These are phyloP conservation scores for Lanmaoa pseudosensibilis DNA, from an alignment of 768 basidiomycete genomes.

Conservation along the genomic window DNA sequence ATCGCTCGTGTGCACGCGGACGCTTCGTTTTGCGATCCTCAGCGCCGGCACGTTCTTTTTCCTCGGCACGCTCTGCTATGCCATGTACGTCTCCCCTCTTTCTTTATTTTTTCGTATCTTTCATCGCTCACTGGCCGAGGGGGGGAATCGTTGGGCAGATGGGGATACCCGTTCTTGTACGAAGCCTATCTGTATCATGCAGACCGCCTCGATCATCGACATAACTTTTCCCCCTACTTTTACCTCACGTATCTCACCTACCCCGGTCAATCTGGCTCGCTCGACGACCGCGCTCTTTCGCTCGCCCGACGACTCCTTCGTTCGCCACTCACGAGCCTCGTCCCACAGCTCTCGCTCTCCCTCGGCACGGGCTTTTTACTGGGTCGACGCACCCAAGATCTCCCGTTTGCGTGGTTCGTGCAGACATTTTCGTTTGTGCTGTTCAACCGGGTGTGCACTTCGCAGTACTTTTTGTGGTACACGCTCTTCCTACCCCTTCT, in stretches of 20 bases:
- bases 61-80: conserved; percentile 67
- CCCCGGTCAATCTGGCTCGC: conserved; percentile 39
- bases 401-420: conserved; percentile 86
- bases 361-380: conserved; percentile 74
- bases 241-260: conserved; percentile 91
- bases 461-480: conserved; percentile 98
- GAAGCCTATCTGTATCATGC: conserved; percentile 95
- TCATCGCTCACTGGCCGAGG: not conserved
- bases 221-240: conserved; percentile 98
- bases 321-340: conserved; percentile 79
- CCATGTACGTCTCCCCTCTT: conserved; percentile 57
- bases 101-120: not conserved
- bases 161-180: conserved; percentile 90
- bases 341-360: conserved; percentile 77
- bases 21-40: conserved; percentile 64
- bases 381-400: conserved; percentile 53
- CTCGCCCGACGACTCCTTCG: conserved; percentile 48
- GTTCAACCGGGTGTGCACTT: conserved; percentile 99
- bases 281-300: conserved; percentile 20
- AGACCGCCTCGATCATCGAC: conserved; percentile 89
- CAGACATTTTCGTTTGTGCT: conserved; percentile 91
- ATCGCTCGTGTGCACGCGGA: conserved; percentile 48
- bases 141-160: conserved; percentile 47
- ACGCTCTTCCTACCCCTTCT: conserved; percentile 84
- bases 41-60: conserved; percentile 67